Percentiles rank a stretch among this genome's conserved stretches.
These are phyloP conservation scores for Emmonsia crescens DNA, from an alignment of 2,329 filamentous ascomycete species.

Conservation along the genomic window DNA sequence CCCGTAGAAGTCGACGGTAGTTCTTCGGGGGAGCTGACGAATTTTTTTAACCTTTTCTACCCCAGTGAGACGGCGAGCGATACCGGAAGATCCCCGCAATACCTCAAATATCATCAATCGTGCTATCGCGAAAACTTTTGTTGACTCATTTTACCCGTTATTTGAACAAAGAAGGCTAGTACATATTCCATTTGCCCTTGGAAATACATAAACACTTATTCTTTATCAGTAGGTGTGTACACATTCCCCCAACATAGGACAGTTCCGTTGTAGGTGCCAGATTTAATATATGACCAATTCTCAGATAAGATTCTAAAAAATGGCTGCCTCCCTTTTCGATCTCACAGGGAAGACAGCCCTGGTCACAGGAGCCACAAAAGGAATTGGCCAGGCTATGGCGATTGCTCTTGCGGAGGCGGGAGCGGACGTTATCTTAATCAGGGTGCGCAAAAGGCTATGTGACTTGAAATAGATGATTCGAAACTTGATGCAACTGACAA, in stretches of 20 bases:
- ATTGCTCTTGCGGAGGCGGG: conserved; percentile 24
- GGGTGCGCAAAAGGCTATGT: neutral
- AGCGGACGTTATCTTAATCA: conserved; percentile 21
- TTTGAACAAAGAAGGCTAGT: too few relatives aligned
- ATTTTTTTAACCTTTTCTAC: neutral
- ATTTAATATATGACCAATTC: neutral
- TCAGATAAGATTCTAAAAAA: neutral
- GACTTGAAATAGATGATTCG: neutral
- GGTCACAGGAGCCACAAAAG: conserved; percentile 22
- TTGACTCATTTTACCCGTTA: too few relatives aligned
- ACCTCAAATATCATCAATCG: neutral
- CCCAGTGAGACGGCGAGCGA: neutral
- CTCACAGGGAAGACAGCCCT: conserved; percentile 20
- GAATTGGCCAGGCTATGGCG: conserved; percentile 24
- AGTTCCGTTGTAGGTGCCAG: neutral
- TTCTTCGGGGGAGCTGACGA: neutral
- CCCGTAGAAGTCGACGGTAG: too few relatives aligned
- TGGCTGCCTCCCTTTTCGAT: conserved; percentile 7
- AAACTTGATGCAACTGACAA: too few relatives aligned
- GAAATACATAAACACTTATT: neutral
- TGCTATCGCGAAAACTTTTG: neutral
- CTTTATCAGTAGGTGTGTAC: too few relatives aligned
- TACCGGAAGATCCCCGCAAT: neutral
- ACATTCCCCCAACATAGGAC: neutral
- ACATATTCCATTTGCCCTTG: too few relatives aligned